These are phyloP conservation scores for Leccinum incarnatum DNA, from an alignment of 768 basidiomycete genomes.

Conservation along the genomic window DNA sequence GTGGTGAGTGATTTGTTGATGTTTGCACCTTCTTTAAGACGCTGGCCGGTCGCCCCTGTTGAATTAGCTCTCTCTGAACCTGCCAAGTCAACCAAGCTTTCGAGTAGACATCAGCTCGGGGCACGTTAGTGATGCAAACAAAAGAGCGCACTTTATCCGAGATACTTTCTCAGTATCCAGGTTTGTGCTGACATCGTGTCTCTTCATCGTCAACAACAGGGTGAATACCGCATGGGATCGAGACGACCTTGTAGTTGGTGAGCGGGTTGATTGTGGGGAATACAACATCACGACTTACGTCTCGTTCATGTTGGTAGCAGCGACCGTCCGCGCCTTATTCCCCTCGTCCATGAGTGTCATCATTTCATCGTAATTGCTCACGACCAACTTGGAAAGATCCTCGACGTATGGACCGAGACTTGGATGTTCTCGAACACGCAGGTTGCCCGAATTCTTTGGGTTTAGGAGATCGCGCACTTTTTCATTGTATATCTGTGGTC, in stretches of 20 bases:
- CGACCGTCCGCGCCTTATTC: slow-evolving; percentile 97
- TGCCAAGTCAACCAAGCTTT: slow-evolving; percentile 89
- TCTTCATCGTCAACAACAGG: slow-evolving; percentile 88
- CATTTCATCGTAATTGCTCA: slow-evolving; percentile 92
- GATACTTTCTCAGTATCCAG: slow-evolving; percentile 99
- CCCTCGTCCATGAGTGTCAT: slow-evolving; percentile 99
- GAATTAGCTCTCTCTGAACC: slow-evolving; percentile 97
- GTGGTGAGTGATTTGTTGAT: slow-evolving; percentile 99
- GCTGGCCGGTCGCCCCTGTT: slow-evolving; percentile 94
- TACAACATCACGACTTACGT: slow-evolving; percentile 55
- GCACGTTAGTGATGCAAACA: background rate
- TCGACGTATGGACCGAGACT: slow-evolving; percentile 98
- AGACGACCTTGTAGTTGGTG: slow-evolving; percentile 67
- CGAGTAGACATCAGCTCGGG: slow-evolving; percentile 9
- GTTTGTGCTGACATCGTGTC: slow-evolving; percentile 78
- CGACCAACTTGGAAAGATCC: slow-evolving; percentile 90
- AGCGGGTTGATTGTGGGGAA: background rate
- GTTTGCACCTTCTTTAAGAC: slow-evolving; percentile 96
- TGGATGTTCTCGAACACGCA: slow-evolving; percentile 97
- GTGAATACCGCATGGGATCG: slow-evolving; percentile 99
- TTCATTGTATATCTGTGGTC: slow-evolving; percentile 84
- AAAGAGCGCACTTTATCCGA: slow-evolving; percentile 70
- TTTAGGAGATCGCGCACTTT: slow-evolving; percentile 97
- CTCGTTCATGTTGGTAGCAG: slow-evolving; percentile 99
- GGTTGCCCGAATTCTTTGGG: slow-evolving; percentile 93